These are phyloP conservation scores for Glomus cerebriforme DNA, from an alignment of 192 early-diverging fungal genomes.

Conservation along the genomic window DNA sequence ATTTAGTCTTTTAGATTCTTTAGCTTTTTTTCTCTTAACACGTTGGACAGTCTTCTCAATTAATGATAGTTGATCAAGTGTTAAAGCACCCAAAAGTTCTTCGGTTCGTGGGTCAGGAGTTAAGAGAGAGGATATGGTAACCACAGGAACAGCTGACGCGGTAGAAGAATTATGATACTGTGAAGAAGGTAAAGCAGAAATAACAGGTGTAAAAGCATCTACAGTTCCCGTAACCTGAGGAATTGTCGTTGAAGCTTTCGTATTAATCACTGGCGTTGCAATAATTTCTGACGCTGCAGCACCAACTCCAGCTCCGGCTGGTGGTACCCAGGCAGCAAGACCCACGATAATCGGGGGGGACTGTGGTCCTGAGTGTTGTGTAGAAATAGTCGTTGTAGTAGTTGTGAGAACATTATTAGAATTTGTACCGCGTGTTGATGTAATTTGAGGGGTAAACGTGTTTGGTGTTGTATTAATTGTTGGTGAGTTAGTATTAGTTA, in stretches of 20 bases:
- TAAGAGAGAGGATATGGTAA: constrained; percentile 23
- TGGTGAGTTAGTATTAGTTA: neutral
- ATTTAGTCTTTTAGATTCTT: constrained; percentile 20
- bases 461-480: neutral
- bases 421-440: constrained; percentile 6
- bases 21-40: constrained; percentile 23
- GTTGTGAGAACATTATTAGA: neutral
- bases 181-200: neutral
- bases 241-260: neutral
- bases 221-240: neutral
- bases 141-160: neutral
- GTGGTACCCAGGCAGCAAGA: constrained; percentile 5
- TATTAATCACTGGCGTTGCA: neutral
- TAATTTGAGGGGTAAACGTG: neutral
- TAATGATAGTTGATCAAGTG: constrained; percentile 17
- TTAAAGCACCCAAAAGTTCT: constrained; percentile 16
- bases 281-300: neutral
- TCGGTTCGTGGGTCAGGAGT: constrained; percentile 12
- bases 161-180: neutral
- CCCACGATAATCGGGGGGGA: neutral
- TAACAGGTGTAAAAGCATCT: neutral
- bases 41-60: constrained; percentile 28
- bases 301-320: neutral
- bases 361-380: neutral
- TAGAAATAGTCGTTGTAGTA: neutral